These are phyloP conservation scores for Psilocybe tampanensis DNA, from an alignment of 768 basidiomycete species.

Conservation along the genomic window DNA sequence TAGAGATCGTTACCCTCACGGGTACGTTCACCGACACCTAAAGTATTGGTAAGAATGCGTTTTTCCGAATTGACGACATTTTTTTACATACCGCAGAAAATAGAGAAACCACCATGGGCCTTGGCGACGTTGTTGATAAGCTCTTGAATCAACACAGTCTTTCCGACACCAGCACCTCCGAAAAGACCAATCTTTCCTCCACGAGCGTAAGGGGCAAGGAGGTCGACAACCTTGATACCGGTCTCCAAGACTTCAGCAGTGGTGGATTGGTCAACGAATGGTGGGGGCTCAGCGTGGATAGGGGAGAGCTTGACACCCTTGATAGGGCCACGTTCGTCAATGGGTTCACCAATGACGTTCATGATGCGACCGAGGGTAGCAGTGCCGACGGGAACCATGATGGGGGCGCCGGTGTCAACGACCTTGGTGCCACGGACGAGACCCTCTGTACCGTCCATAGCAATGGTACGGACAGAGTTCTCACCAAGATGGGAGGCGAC, in stretches of 20 bases:
- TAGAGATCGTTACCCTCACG: slow-evolving; percentile 99
- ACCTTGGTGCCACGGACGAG: slow-evolving; percentile 99
- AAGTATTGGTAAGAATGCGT: slow-evolving; percentile 12
- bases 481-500: slow-evolving; percentile 98
- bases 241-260: slow-evolving; percentile 99
- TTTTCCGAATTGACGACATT: background rate
- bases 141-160: slow-evolving; percentile 99
- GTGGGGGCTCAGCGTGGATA: slow-evolving; percentile 96
- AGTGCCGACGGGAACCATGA: slow-evolving; percentile 93
- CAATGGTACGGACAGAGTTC: slow-evolving; percentile 99
- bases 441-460: slow-evolving; percentile 99
- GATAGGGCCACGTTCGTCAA: slow-evolving; percentile 99
- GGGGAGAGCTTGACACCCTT: slow-evolving; percentile 90
- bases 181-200: slow-evolving; percentile 99
- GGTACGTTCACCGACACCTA: slow-evolving; percentile 99
- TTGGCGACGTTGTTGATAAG: slow-evolving; percentile 99
- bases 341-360: slow-evolving; percentile 99
- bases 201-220: slow-evolving; percentile 99
- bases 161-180: slow-evolving; percentile 99
- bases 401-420: slow-evolving; percentile 95
- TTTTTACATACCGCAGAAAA: slow-evolving; percentile 82
- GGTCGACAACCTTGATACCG: slow-evolving; percentile 99
- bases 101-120: slow-evolving; percentile 99
- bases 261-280: slow-evolving; percentile 98
- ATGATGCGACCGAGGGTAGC: slow-evolving; percentile 98